Conservation (phyloP, 768 basidiomycete genomes). For the Chalciporus pseudorubinellus region DNA sequence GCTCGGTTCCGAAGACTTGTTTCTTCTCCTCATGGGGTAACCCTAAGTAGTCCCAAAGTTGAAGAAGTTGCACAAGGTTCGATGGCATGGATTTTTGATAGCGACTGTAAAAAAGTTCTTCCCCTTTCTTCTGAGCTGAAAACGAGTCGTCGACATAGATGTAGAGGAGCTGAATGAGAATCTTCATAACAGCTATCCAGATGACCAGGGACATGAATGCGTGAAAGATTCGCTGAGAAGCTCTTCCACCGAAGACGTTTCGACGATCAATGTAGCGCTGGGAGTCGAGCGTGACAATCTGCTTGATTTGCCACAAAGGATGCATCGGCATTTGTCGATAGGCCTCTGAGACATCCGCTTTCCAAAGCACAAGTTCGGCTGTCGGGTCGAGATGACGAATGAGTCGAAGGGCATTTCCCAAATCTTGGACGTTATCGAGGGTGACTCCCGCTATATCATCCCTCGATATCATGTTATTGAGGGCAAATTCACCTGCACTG, state of each 20-base stretch:
- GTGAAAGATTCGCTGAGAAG: conserved; percentile 25
- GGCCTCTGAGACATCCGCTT: conserved; percentile 38
- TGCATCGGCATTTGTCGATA: conserved; percentile 38
- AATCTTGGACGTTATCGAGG: no score
- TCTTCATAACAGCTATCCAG: conserved; percentile 25
- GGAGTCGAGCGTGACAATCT: conserved; percentile 30
- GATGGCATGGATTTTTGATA: not conserved
- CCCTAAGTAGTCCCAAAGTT: conserved; percentile 29
- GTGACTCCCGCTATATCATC: no score
- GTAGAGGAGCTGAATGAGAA: conserved; percentile 10
- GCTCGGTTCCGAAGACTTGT: conserved; percentile 23
- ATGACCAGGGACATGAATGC: conserved; percentile 33
- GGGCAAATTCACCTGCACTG: no score
- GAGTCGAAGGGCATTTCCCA: conserved; percentile 15
- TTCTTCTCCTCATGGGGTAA: conserved; percentile 32
- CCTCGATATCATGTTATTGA: no score
- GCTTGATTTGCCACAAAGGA: conserved; percentile 41
- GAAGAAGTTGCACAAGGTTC: conserved; percentile 16
- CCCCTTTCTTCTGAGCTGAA: not conserved
- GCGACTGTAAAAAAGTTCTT: not conserved
- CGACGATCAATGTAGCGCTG: conserved; percentile 18
- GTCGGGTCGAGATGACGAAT: not conserved
- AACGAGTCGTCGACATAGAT: conserved; percentile 33
- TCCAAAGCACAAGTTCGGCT: conserved; percentile 17
- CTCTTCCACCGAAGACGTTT: conserved; percentile 26